A percentile compares a stretch with the other conserved stretches of the same genome.
Evolutionary conservation across 23 red algal genomes (phyloP).

Genomic region (Agarophyton chilense): DNA sequence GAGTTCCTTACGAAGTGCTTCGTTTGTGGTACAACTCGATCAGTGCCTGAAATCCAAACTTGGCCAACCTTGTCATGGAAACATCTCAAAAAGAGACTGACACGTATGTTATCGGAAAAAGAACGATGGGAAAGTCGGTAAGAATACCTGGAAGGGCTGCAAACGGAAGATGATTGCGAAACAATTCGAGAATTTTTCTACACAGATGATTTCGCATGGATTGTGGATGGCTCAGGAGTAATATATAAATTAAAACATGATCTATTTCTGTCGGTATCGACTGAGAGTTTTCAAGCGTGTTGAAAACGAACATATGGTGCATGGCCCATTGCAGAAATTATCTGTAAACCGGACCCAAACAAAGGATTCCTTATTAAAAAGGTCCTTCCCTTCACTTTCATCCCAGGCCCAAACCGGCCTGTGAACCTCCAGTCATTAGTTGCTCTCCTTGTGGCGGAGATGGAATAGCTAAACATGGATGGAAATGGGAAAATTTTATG

Average conservation of each 20-base stretch:
- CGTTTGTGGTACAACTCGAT: background rate
- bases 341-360: too few species aligned
- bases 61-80: background rate
- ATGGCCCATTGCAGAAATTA: constrained; percentile 5
- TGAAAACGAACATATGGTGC: background rate
- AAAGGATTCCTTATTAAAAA: too few species aligned
- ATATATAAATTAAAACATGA: background rate
- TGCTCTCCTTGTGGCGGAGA: background rate
- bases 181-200: background rate
- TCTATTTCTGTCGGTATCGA: background rate
- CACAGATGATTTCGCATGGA: background rate
- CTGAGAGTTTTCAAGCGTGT: constrained; percentile 9
- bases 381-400: too few species aligned
- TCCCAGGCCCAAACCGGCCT: background rate
- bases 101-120: background rate
- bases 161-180: background rate
- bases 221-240: too few species aligned
- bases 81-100: too few species aligned
- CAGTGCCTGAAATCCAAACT: background rate
- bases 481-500: too few species aligned
- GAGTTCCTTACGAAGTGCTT: too few species aligned
- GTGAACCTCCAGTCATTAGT: constrained; percentile 7
- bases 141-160: background rate
- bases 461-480: background rate
- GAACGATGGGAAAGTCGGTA: background rate